Conservation (phyloP, 352 stramenopile genomes). For the Hyphochytrium catenoides region DNA sequence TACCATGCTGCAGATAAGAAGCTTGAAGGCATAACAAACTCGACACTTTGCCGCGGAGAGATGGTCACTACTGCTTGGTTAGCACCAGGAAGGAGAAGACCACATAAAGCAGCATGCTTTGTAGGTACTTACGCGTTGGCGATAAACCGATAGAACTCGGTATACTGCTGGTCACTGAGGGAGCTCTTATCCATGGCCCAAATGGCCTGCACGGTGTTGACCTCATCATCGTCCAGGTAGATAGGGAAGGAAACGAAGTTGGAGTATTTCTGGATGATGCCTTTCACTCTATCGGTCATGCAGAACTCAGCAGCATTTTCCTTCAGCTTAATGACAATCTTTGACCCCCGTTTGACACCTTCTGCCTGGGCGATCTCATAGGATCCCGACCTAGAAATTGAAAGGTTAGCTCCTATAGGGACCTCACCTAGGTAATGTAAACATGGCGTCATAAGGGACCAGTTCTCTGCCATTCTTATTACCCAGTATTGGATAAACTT, state of each 20-base stretch:
- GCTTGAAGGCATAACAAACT: no score
- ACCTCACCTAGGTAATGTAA: no score
- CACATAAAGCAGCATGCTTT: no score
- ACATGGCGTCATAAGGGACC: no score
- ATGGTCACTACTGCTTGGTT: no score
- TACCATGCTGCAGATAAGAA: no score
- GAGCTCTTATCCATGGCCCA: slow-evolving; percentile 88
- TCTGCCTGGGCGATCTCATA: slow-evolving; percentile 40
- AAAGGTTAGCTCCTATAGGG: not conserved
- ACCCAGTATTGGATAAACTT: no score
- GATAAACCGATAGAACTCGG: slow-evolving; percentile 92
- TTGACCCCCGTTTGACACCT: slow-evolving; percentile 67
- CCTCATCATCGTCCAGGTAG: slow-evolving; percentile 79
- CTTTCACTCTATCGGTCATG: slow-evolving; percentile 69
- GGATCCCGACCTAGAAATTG: slow-evolving; percentile 23
- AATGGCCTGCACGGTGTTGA: slow-evolving; percentile 95
- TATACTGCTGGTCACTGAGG: slow-evolving; percentile 88
- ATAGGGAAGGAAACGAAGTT: slow-evolving; percentile 99
- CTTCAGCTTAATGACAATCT: slow-evolving; percentile 94
- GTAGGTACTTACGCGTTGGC: slow-evolving; percentile 83
- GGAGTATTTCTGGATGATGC: slow-evolving; percentile 96
- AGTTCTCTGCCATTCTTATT: no score
- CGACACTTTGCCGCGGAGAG: no score
- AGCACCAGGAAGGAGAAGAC: no score
- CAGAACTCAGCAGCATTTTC: slow-evolving; percentile 86